phyloP scores from a whole-genome alignment of 768 basidiomycete genomes.

The Termitomyces sp. region DNA sequence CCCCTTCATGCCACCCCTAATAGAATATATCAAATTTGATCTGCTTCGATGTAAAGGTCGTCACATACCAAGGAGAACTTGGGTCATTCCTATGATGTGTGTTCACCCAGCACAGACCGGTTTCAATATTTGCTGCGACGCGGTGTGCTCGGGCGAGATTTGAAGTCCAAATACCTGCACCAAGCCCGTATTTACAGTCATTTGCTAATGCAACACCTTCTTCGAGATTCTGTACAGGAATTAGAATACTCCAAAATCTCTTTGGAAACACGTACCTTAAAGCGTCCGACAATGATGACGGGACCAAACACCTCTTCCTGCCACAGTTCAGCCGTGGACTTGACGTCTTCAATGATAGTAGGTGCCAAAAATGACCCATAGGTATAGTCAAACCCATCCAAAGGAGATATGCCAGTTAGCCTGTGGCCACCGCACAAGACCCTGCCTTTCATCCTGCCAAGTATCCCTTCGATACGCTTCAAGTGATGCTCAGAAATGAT shows the following conservation, averaged over 20 bases:
- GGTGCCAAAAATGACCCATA: constrained; percentile 75
- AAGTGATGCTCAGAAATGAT: constrained; percentile 68
- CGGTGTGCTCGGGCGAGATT: constrained; percentile 73
- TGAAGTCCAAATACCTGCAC: constrained; percentile 76
- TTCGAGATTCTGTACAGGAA: constrained; percentile 40
- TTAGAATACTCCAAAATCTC: not conserved
- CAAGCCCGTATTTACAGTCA: constrained; percentile 72
- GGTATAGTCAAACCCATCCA: constrained; percentile 71
- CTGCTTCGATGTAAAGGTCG: not conserved
- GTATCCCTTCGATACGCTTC: constrained; percentile 54
- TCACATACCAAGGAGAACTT: constrained; percentile 73
- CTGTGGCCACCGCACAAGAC: constrained; percentile 61
- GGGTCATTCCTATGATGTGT: constrained; percentile 89
- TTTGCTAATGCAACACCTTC: constrained; percentile 72
- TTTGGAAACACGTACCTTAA: constrained; percentile 22
- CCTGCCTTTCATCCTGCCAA: constrained; percentile 38
- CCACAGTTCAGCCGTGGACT: constrained; percentile 61
- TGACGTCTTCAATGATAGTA: constrained; percentile 62
- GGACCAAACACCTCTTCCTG: constrained; percentile 84
- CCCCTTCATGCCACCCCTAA: constrained; percentile 88
- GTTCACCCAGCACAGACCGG: constrained; percentile 84
- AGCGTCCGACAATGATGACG: constrained; percentile 60
- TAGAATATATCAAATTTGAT: not conserved
- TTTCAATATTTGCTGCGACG: constrained; percentile 60
- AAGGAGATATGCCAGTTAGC: constrained; percentile 52